phyloP scores from a whole-genome alignment of 2,329 filamentous ascomycete species.

The Cladophialophora chaetospira region DNA sequence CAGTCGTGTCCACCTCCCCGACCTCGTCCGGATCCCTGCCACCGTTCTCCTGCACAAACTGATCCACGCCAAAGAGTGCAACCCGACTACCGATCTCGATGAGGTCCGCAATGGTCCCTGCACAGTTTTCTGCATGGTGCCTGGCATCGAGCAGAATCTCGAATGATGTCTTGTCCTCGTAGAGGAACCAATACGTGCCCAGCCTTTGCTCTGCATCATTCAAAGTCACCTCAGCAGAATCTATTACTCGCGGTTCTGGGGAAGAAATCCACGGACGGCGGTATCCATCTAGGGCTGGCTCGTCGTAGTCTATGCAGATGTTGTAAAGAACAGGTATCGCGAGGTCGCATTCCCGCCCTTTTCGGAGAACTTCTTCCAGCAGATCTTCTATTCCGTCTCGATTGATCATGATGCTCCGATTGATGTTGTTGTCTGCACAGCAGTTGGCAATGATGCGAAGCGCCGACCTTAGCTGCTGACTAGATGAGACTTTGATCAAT shows the following conservation, averaged over 20 bases:
- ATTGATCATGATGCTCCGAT: constrained; percentile 27
- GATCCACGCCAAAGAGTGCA: constrained; percentile 19
- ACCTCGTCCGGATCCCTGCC: constrained; percentile 6
- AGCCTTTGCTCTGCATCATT: constrained; percentile 30
- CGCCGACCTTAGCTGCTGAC: constrained; percentile 16
- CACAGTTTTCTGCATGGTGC: constrained; percentile 2
- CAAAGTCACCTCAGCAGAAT: constrained; percentile 3
- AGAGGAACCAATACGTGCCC: constrained; percentile 13
- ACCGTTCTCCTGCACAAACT: constrained; percentile 9
- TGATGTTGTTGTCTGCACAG: constrained; percentile 33
- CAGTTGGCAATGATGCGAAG: constrained; percentile 33
- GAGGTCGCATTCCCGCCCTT: constrained; percentile 24
- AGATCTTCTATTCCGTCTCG: constrained; percentile 25
- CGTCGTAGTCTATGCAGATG: constrained; percentile 31
- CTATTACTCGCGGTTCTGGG: neutral
- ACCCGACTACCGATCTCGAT: constrained; percentile 31
- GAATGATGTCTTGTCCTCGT: constrained; percentile 16
- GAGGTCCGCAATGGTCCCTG: constrained; percentile 26
- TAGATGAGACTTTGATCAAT: neutral
- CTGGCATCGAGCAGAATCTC: constrained; percentile 16
- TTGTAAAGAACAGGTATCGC: constrained; percentile 32
- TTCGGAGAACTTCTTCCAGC: constrained; percentile 13
- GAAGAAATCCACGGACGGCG: constrained; percentile 15
- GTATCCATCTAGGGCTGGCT: constrained; percentile 18
- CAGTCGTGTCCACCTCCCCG: constrained; percentile 6